A percentile compares a stretch with the other conserved stretches of the same genome.
These are phyloP conservation scores for Sindora glabra DNA, from an alignment of 306 rosid genomes.

Conservation along the genomic window DNA sequence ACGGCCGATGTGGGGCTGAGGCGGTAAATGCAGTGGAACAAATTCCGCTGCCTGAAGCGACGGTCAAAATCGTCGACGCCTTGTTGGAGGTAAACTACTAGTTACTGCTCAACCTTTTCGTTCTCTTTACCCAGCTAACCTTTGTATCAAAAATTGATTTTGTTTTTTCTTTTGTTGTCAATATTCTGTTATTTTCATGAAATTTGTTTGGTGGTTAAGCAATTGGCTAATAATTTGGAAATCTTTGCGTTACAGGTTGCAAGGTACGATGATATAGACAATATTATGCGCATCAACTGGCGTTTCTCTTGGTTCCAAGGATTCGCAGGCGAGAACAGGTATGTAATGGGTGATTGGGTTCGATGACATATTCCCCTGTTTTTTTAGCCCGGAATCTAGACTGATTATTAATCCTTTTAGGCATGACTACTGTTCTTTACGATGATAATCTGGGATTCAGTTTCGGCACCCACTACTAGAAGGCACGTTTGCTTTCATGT, in stretches of 20 bases:
- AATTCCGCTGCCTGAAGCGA: background rate
- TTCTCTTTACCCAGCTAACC: background rate
- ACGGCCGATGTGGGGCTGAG: constrained; percentile 30
- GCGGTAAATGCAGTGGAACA: constrained; percentile 19
- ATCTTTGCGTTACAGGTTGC: constrained; percentile 40
- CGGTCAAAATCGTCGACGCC: constrained; percentile 37
- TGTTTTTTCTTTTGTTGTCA: background rate
- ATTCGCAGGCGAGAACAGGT: constrained; percentile 71
- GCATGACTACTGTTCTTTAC: background rate
- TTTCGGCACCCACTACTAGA: background rate
- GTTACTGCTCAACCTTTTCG: background rate
- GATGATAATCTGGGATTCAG: background rate
- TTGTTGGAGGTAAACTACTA: constrained; percentile 37
- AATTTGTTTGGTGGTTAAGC: no score
- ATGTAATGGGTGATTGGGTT: background rate
- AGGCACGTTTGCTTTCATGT: background rate
- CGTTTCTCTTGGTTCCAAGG: constrained; percentile 66
- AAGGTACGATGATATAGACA: constrained; percentile 66
- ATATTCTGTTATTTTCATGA: no score
- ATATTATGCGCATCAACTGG: constrained; percentile 40
- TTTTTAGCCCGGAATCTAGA: background rate
- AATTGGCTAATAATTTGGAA: background rate
- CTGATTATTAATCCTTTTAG: background rate
- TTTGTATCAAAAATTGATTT: background rate
- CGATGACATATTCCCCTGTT: background rate